Evolutionary conservation across 2,329 filamentous ascomycete species (phyloP), one percentile per base, ranked within the genome.

Genomic region (Neofusicoccum ribis): DNA sequence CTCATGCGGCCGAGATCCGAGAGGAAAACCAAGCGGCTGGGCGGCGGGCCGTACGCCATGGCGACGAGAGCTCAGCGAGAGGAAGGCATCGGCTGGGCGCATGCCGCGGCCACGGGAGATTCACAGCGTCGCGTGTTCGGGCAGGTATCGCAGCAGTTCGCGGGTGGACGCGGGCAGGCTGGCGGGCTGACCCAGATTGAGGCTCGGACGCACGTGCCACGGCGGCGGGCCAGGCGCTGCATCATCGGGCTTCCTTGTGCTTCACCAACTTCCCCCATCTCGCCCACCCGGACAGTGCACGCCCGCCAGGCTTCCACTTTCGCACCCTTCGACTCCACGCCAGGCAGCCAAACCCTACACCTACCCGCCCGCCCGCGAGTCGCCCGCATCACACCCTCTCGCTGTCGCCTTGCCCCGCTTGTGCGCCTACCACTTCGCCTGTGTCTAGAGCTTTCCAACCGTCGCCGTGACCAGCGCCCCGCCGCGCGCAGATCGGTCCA

Each of bases 21-120:
- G 37, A 83, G 71, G 46, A 82, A 73, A 66, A 89, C 87, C 9
- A 83, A 75, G 39, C 70, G 77, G 54, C 77, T 79, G 14, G 92
- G 85, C 37, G 86, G 79, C 34, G 91, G 90, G 8, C 85, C 86
- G 41, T 70, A 72, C 65, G 37, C 37, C 37, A 56, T 56, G 51
- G 27, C 49, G 37, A 20, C 23, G 37, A n/a, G 12, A 36, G 36
- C 12, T 46, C 54, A 46, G 37, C 52, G 52, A 3, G 27, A 27
- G 8, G 17, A 17, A 8, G 15, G 36, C 9, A 23, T 17, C 11
- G 37, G 12, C 36, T 41, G 8, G 15, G 27, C 44, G 43, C 36
- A 50, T 51, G 47, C 54, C 39, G 49, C 50, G 46, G 5, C 8
- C 17, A 44, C 17, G 9, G 34, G 20, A 8, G 27, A 7, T 7